Evolutionary conservation across 2,329 filamentous ascomycete species (phyloP).

Genomic region (Fusarium irregulare): DNA sequence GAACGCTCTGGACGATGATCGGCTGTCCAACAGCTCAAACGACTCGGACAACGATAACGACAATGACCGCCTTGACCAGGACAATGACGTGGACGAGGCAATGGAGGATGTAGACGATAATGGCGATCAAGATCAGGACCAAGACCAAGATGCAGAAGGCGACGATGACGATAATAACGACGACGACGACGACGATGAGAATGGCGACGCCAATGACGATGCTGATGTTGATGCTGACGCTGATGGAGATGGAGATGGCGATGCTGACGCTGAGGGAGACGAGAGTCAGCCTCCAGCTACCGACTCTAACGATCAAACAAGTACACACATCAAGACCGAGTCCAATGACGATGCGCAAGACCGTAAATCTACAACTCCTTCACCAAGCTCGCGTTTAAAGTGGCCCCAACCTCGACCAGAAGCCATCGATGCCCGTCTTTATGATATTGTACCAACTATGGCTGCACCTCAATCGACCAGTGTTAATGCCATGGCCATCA

Average conservation of each 20-base stretch:
- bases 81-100: slow-evolving; percentile 65
- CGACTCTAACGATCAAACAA: slow-evolving; percentile 51
- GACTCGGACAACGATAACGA: slow-evolving; percentile 49
- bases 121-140: slow-evolving; percentile 47
- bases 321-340: slow-evolving; percentile 50
- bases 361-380: slow-evolving; percentile 48
- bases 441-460: slow-evolving; percentile 97
- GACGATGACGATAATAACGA: slow-evolving; percentile 41
- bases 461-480: slow-evolving; percentile 95
- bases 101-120: slow-evolving; percentile 64
- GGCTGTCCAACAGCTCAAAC: slow-evolving; percentile 40
- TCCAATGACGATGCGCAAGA: slow-evolving; percentile 39
- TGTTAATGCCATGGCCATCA: slow-evolving; percentile 91
- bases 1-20: slow-evolving; percentile 40
- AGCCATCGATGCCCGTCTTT: slow-evolving; percentile 80
- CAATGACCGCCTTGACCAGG: slow-evolving; percentile 45
- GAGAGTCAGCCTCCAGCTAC: slow-evolving; percentile 45
- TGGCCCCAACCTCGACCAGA: slow-evolving; percentile 78
- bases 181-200: slow-evolving; percentile 52
- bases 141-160: slow-evolving; percentile 46
- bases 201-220: slow-evolving; percentile 51
- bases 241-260: slow-evolving; percentile 52
- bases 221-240: slow-evolving; percentile 54
- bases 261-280: slow-evolving; percentile 54
- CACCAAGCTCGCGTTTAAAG: slow-evolving; percentile 37